These are phyloP conservation scores for Coprinellus micaceus DNA, from an alignment of 768 basidiomycete genomes.

Conservation along the genomic window DNA sequence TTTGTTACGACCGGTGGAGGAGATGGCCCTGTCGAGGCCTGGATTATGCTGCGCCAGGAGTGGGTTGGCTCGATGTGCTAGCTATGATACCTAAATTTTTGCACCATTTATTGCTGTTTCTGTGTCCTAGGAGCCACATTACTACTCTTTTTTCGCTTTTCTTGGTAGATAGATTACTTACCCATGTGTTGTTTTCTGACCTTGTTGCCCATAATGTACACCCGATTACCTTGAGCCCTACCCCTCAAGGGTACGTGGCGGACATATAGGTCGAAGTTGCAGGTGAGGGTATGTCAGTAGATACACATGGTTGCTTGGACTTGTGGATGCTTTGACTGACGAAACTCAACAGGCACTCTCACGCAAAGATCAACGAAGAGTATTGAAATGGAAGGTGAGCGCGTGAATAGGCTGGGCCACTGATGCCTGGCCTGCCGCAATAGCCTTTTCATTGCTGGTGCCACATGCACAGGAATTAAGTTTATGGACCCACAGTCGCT, in stretches of 20 bases:
- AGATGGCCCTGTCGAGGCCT: background rate
- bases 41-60: constrained; percentile 9
- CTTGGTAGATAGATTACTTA: background rate
- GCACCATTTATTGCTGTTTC: background rate
- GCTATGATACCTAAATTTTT: background rate
- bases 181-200: background rate
- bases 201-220: background rate
- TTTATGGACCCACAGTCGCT: background rate
- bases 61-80: constrained; percentile 2
- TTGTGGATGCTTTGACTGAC: too few relatives aligned
- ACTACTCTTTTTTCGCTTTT: too few relatives aligned
- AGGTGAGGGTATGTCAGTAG: too few relatives aligned
- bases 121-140: too few relatives aligned
- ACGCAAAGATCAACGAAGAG: too few relatives aligned
- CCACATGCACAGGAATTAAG: background rate
- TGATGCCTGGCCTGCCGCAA: background rate
- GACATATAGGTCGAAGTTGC: too few relatives aligned
- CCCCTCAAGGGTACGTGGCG: too few relatives aligned
- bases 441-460: background rate
- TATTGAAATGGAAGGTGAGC: too few relatives aligned
- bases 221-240: too few relatives aligned
- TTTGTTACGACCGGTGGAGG: constrained; percentile 4
- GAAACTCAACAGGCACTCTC: too few relatives aligned
- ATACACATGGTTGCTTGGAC: too few relatives aligned
- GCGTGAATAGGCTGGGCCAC: too few relatives aligned